Evolutionary conservation across 1,284 basidiomycete genomes (phyloP), one percentile per base, ranked within the genome.

Genomic region (Cryptococcus sp.): DNA sequence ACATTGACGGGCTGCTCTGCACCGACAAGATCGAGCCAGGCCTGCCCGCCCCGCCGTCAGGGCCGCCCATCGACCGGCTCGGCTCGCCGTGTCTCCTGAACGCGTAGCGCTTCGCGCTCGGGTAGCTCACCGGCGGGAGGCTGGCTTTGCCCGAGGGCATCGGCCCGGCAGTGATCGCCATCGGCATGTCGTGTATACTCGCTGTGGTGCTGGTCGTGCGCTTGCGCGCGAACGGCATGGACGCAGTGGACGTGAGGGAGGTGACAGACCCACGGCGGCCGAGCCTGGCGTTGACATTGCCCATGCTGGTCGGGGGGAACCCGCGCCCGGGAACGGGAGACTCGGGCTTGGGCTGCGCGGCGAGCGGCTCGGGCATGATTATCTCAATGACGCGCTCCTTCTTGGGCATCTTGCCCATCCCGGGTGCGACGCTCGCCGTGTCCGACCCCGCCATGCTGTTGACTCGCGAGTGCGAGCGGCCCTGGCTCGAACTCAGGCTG

Each of bases 291-390:
- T n/a, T 18, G 2, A 5, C 15, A 21, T 18, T 20, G 11, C 18
- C 18, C 11, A 20, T 44, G 42, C 18, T 20, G 11, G 23, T 5
- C 20, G 48, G 48, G 20, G 33, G 48, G 39, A 13, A 53, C 36
- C 1, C 53, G n/a, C 46, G 37, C n/a, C 8, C 33, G 48, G 13
- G 52, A 3, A 23, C 23, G 12, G 20, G 28, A 46, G 23, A 48
- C 40, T 57, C 57, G 44, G 62, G 53, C 24, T 53, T 47, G 5
- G 62, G 52, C 11, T 64, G 53, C 3, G 66, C 57, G 1, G 70
- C 70, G 15, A 77, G 63, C 1, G 75, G 75, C 56, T 74, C 72
- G 0, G 76, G 76, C 75, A 78, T 77, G 59, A 77, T 62, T 28
- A 78, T 67, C 53, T 78, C 76, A n/a, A 74, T 61, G 28, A 77